Conservation (phyloP, 225 moss, liverwort and hornwort species). For the Marchantia paleacea region DNA sequence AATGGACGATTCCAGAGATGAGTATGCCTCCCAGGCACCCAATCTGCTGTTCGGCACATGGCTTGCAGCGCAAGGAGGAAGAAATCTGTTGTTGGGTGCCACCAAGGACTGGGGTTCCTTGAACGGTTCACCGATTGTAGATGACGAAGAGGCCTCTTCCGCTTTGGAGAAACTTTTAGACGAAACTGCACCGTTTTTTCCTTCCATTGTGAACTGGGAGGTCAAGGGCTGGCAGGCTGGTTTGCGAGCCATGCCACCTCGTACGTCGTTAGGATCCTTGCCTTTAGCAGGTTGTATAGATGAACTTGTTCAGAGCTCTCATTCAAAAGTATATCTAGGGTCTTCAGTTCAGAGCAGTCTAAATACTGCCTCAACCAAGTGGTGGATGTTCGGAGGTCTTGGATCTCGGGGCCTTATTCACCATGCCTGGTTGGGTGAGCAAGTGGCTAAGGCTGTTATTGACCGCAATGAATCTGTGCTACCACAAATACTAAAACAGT, state of each 20-base stretch:
- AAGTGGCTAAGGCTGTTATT: constrained; percentile 68
- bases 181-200: constrained; percentile 67
- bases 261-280: constrained; percentile 40
- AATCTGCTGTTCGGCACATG: constrained; percentile 79
- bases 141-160: constrained; percentile 44
- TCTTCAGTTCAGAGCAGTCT: background rate
- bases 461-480: constrained; percentile 38
- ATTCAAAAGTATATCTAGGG: constrained; percentile 8
- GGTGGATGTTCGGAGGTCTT: constrained; percentile 94
- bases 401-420: constrained; percentile 94
- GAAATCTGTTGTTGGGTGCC: constrained; percentile 71
- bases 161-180: constrained; percentile 58
- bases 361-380: constrained; percentile 50
- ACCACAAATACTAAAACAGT: constrained; percentile 34
- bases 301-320: constrained; percentile 49
- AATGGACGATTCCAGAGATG: constrained; percentile 26
- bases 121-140: constrained; percentile 50
- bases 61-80: constrained; percentile 78
- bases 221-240: constrained; percentile 45
- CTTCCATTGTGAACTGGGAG: constrained; percentile 50
- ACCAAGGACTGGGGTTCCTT: constrained; percentile 82
- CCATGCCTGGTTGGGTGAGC: constrained; percentile 84
- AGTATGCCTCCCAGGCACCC: constrained; percentile 54
- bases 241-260: constrained; percentile 53
- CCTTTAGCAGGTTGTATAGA: constrained; percentile 73